Evolutionary conservation across 139 green algal genomes (phyloP).

Genomic region (Closterium sp.): DNA sequence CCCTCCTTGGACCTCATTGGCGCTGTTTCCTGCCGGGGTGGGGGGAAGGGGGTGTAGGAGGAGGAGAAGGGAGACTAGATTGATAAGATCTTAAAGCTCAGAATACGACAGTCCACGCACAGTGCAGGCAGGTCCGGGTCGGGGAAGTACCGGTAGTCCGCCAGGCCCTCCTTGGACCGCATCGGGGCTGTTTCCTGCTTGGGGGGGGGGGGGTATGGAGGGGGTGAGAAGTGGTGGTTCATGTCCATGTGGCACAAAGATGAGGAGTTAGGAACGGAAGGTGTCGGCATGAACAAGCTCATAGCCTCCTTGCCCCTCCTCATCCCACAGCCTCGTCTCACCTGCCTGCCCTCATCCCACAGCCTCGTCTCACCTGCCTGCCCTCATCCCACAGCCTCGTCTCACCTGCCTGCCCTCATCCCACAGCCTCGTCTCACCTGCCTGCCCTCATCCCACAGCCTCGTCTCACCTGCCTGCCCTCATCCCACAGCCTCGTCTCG

Average conservation of each 20-base stretch:
- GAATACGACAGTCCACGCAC: not conserved
- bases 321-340: not conserved
- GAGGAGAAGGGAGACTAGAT: not conserved
- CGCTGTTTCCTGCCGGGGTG: too few relatives aligned
- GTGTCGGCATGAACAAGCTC: too few relatives aligned
- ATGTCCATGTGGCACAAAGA: too few relatives aligned
- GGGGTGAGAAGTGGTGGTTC: not conserved
- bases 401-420: conserved; percentile 55
- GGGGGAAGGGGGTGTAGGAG: too few relatives aligned
- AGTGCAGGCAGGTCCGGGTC: conserved; percentile 91
- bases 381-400: conserved; percentile 94
- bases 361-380: conserved; percentile 1
- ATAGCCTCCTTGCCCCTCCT: not conserved
- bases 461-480: not conserved
- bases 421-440: conserved; percentile 2
- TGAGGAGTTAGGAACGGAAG: too few relatives aligned
- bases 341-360: not conserved
- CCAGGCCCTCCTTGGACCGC: conserved; percentile 88
- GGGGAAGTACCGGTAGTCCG: conserved; percentile 98
- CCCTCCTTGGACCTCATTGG: conserved; percentile 80
- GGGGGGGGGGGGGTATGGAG: not conserved
- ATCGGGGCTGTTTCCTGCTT: not conserved
- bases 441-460: not conserved
- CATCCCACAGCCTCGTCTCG: not conserved
- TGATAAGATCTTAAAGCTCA: not conserved